These are phyloP conservation scores for Stromatinia cepivora DNA, from an alignment of 2,329 filamentous ascomycete species.

Conservation along the genomic window DNA sequence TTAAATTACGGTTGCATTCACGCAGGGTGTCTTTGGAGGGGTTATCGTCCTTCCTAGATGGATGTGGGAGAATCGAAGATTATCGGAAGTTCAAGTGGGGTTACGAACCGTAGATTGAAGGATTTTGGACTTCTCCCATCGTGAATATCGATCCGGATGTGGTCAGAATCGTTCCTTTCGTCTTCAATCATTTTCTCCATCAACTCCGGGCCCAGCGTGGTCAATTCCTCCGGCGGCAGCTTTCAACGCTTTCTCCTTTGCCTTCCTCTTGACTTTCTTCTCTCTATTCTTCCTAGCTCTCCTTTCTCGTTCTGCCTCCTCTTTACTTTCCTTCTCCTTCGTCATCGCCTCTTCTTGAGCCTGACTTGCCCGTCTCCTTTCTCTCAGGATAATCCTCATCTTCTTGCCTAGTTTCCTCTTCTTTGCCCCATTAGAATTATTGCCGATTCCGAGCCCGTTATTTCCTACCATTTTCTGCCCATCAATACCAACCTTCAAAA, in stretches of 20 bases:
- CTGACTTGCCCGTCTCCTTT: slow-evolving; percentile 45
- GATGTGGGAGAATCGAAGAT: background rate
- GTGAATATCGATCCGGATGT: slow-evolving; percentile 20
- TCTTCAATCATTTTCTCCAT: slow-evolving; percentile 20
- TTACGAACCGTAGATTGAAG: slow-evolving; percentile 18
- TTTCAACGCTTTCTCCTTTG: slow-evolving; percentile 59
- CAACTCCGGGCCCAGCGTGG: slow-evolving; percentile 6
- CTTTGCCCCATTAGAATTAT: slow-evolving; percentile 30
- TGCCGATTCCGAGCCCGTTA: slow-evolving; percentile 18
- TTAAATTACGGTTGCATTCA: slow-evolving; percentile 21
- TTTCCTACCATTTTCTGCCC: slow-evolving; percentile 36
- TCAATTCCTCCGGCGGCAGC: slow-evolving; percentile 28
- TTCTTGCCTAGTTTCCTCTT: slow-evolving; percentile 59
- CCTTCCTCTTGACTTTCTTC: slow-evolving; percentile 59
- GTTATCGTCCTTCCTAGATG: slow-evolving; percentile 17
- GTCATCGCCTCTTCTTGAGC: slow-evolving; percentile 41
- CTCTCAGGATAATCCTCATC: slow-evolving; percentile 52
- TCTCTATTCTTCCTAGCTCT: slow-evolving; percentile 61
- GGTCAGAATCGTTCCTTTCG: background rate
- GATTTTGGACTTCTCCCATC: slow-evolving; percentile 13
- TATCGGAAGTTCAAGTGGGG: slow-evolving; percentile 5
- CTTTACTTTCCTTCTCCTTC: slow-evolving; percentile 50
- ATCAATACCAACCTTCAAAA: slow-evolving; percentile 42
- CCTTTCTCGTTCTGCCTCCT: slow-evolving; percentile 59
- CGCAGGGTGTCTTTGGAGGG: slow-evolving; percentile 3